A percentile compares a stretch with the other conserved stretches of the same genome.
These are phyloP conservation scores for Globisporangium lucens DNA, from an alignment of 352 stramenopile species.

Conservation along the genomic window DNA sequence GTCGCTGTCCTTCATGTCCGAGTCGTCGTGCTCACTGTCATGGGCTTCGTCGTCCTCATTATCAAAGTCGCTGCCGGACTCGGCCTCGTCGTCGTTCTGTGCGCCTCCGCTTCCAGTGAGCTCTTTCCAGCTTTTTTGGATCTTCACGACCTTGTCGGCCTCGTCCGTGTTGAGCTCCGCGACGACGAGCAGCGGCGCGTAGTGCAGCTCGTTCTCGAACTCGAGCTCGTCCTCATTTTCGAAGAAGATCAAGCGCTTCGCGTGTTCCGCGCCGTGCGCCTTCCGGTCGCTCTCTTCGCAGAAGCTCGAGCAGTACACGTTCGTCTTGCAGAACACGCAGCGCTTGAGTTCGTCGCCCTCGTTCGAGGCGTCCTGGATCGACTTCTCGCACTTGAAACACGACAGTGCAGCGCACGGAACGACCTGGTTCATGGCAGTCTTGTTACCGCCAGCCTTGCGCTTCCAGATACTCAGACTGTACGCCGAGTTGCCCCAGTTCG, in stretches of 20 bases:
- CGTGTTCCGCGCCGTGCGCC: slow-evolving; percentile 62
- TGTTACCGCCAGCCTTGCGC: slow-evolving; percentile 22
- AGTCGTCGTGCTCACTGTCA: slow-evolving; percentile 19
- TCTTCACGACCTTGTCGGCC: slow-evolving; percentile 28
- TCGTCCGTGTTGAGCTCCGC: slow-evolving; percentile 28
- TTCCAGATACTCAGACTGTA: slow-evolving; percentile 75
- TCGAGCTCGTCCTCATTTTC: slow-evolving; percentile 47
- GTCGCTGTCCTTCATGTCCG: slow-evolving; percentile 14
- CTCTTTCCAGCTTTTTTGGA: slow-evolving; percentile 44
- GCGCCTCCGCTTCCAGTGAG: slow-evolving; percentile 11
- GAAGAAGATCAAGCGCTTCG: slow-evolving; percentile 64
- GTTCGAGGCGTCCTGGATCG: slow-evolving; percentile 28
- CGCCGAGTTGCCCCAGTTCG: slow-evolving; percentile 80
- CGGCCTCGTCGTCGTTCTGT: background rate
- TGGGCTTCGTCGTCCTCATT: slow-evolving; percentile 15
- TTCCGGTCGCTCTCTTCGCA: slow-evolving; percentile 40
- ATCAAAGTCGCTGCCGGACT: slow-evolving; percentile 1
- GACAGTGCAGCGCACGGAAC: slow-evolving; percentile 12
- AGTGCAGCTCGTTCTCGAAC: slow-evolving; percentile 68
- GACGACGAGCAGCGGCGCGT: slow-evolving; percentile 39
- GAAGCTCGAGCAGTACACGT: slow-evolving; percentile 66
- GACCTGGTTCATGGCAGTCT: background rate
- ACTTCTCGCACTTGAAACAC: slow-evolving; percentile 54
- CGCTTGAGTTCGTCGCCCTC: slow-evolving; percentile 49
- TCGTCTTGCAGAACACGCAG: slow-evolving; percentile 75